Evolutionary conservation across 306 rosid genomes (phyloP), one percentile per base, ranked within the genome.

Genomic region (Acmispon strigosus): DNA sequence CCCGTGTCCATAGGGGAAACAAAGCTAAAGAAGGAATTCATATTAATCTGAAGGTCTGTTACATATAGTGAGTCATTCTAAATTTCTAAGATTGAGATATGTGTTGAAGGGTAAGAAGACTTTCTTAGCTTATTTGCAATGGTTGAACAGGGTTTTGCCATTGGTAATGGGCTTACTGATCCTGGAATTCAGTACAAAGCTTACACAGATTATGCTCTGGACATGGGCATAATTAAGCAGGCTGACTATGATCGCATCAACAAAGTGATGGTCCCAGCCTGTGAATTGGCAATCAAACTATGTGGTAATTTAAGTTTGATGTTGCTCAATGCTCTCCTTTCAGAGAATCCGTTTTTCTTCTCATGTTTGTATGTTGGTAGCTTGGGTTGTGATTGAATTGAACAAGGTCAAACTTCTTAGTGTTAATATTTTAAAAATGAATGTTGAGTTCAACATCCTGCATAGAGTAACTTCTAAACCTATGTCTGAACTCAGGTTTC

Each of bases 161-260:
- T 94, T 27, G 99, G 99, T 24, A 91, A 94, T 73, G 99, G 99
- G 73, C 97, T 94, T 52, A 94, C 99, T 10, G 96, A 94, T 80
- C 99, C 99, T 57, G 97, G 80, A 34, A 80, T 91, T 78, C 99
- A 94, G 84, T 94, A 94, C 45, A 88, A 82, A 77, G 96, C 99
- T 42, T 94, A 94, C 76, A 50, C 96, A 54, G 97, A 94, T 69
- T 94, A 59, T 87, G 99, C 99, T 51, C 82, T 94, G 81, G 91
- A 89, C 72, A 87, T 81, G 85, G 88, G 91, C 60, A 22, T 94
- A 76, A 91, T 94, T 80, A n/a, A 82, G 39, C 81, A 89, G 73
- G 43, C 90, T 55, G 88, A 83, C 27, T 62, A 89, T 85, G 76
- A 79, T 8, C 92, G 64, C 48, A 86, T 95, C 61, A 95, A 85